Conservation (phyloP, 306 rosid genomes). For the Cicer bijugum region DNA sequence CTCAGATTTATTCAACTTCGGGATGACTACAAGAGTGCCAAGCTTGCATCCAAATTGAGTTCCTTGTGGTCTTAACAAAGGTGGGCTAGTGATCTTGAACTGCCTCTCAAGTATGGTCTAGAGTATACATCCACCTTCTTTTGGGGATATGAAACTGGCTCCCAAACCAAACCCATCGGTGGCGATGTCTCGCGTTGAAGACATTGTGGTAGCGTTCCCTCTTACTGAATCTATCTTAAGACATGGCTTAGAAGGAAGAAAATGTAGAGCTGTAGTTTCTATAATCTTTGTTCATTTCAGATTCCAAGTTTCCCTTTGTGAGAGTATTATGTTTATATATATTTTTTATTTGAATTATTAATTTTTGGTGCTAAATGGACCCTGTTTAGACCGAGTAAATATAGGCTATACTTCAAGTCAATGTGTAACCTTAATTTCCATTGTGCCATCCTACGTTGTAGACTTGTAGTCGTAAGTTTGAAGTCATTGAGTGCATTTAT, state of each 20-base stretch:
- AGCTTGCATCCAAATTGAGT: conserved; percentile 82
- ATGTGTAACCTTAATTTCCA: conserved; percentile 25
- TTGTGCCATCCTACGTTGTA: conserved; percentile 10
- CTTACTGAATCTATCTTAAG: conserved; percentile 44
- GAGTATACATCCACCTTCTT: conserved; percentile 31
- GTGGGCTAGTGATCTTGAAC: conserved; percentile 34
- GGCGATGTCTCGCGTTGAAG: conserved; percentile 26
- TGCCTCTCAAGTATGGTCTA: conserved; percentile 12
- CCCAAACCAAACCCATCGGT: conserved; percentile 42
- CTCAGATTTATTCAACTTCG: conserved; percentile 88
- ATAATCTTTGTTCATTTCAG: conserved; percentile 29
- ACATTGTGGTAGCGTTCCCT: conserved; percentile 31
- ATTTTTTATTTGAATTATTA: conserved; percentile 23
- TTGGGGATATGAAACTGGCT: conserved; percentile 32
- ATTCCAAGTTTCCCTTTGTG: conserved; percentile 38
- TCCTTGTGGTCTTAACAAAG: conserved; percentile 73
- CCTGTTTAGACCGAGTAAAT: conserved; percentile 29
- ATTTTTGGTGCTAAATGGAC: conserved; percentile 35
- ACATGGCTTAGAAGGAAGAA: conserved; percentile 45
- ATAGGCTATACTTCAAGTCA: conserved; percentile 3
- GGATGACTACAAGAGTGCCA: conserved; percentile 97
- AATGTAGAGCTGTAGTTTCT: conserved; percentile 36
- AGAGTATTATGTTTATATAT: conserved; percentile 34
- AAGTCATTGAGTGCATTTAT: too few species aligned
- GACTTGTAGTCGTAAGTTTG: too few species aligned